Evolutionary conservation across 2,329 filamentous ascomycete genomes (phyloP).

Genomic region (Rosellinia necatrix): DNA sequence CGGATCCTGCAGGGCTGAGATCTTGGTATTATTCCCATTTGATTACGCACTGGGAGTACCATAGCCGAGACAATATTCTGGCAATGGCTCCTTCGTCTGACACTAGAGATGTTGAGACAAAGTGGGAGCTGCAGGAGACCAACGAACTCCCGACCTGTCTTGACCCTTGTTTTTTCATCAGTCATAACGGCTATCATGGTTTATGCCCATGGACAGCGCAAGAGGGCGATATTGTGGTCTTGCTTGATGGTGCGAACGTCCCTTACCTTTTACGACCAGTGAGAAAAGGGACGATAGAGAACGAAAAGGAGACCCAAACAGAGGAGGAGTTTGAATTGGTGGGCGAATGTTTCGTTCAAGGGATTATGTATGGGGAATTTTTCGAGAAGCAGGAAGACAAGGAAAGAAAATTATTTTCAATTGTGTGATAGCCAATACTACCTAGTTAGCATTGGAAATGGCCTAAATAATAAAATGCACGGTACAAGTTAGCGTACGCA

Average conservation of each 20-base stretch:
- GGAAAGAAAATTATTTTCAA: too few species aligned
- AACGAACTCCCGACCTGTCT: background rate
- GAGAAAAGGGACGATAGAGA: too few species aligned
- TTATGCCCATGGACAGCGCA: background rate
- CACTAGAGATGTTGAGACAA: background rate
- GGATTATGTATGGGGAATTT: background rate
- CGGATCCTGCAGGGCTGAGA: too few species aligned
- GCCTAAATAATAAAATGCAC: too few species aligned
- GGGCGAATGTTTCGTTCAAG: background rate
- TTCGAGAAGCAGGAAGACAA: background rate
- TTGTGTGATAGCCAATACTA: too few species aligned
- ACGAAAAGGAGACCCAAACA: background rate
- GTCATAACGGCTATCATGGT: background rate
- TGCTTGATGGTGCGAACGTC: background rate
- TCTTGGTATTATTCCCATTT: background rate
- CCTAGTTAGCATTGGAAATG: too few species aligned
- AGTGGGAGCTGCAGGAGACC: background rate
- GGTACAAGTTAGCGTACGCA: too few species aligned
- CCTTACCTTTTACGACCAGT: background rate
- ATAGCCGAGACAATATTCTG: background rate
- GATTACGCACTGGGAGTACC: background rate
- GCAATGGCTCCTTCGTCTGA: background rate
- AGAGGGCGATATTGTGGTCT: constrained; percentile 1
- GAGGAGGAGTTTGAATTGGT: background rate
- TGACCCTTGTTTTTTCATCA: background rate